phyloP scores from a whole-genome alignment of 2,329 filamentous ascomycete genomes.

The Septoria linicola region DNA sequence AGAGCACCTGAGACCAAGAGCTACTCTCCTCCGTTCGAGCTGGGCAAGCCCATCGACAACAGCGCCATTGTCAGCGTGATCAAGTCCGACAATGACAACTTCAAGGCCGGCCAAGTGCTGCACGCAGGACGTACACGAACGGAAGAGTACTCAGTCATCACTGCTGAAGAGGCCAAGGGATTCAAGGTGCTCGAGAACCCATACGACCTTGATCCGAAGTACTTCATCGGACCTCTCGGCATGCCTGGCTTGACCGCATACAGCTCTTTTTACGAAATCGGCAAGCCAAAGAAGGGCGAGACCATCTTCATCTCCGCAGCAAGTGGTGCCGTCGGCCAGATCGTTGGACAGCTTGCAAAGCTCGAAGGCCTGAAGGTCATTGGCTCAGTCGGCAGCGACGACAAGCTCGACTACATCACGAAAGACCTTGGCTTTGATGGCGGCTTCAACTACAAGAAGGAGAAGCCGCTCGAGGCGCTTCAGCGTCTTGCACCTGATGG shows the following conservation, averaged over 20 bases:
- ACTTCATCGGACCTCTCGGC: slow-evolving; percentile 74
- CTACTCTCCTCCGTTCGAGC: slow-evolving; percentile 67
- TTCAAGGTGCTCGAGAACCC: slow-evolving; percentile 65
- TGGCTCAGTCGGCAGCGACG: slow-evolving; percentile 74
- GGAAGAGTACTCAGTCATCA: slow-evolving; percentile 63
- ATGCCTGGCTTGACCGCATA: slow-evolving; percentile 79
- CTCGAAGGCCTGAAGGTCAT: slow-evolving; percentile 75
- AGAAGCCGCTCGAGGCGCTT: slow-evolving; percentile 67
- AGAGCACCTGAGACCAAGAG: slow-evolving; percentile 61
- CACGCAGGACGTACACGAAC: slow-evolving; percentile 42
- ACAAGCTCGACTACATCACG: slow-evolving; percentile 73
- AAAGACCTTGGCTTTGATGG: slow-evolving; percentile 69
- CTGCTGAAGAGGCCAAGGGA: slow-evolving; percentile 47
- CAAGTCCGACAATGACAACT: slow-evolving; percentile 64
- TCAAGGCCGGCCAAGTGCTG: slow-evolving; percentile 67
- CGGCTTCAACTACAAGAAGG: slow-evolving; percentile 88
- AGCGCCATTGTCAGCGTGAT: slow-evolving; percentile 65
- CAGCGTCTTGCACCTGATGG: slow-evolving; percentile 70
- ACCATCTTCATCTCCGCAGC: slow-evolving; percentile 81
- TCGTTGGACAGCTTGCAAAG: slow-evolving; percentile 83
- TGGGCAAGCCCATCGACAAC: slow-evolving; percentile 65
- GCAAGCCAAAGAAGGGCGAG: slow-evolving; percentile 71
- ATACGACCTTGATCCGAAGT: slow-evolving; percentile 61
- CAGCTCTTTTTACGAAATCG: slow-evolving; percentile 71
- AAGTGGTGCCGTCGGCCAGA: slow-evolving; percentile 75